Evolutionary conservation across 345 rosid genomes (phyloP).

Genomic region (Hibiscus syriacus): DNA sequence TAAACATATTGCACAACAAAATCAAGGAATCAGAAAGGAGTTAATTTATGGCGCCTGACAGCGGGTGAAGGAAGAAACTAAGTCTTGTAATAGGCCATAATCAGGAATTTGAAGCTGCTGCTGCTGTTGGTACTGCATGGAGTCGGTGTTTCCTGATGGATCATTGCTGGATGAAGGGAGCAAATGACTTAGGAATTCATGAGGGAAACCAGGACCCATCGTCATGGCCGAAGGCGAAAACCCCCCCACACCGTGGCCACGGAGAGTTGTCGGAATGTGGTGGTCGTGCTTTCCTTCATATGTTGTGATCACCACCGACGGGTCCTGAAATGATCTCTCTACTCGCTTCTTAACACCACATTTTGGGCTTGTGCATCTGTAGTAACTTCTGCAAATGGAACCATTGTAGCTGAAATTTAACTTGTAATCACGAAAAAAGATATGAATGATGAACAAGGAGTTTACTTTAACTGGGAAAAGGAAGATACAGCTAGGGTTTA

Average conservation of each 20-base stretch:
- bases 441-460: not conserved
- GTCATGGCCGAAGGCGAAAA: conserved; percentile 15
- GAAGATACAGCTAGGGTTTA: not conserved
- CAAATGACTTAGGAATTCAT: conserved; percentile 18
- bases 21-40: not conserved
- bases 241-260: conserved; percentile 27
- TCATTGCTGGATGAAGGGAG: conserved; percentile 14
- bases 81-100: conserved; percentile 30
- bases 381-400: conserved; percentile 41
- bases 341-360: conserved; percentile 58
- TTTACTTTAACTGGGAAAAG: not conserved
- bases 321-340: conserved; percentile 54
- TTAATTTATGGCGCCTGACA: conserved; percentile 25
- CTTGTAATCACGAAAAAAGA: not conserved
- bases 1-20: not conserved
- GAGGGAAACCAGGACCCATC: conserved; percentile 20
- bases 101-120: conserved; percentile 19
- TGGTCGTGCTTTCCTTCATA: conserved; percentile 66
- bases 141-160: conserved; percentile 1
- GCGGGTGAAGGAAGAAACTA: conserved; percentile 22
- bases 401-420: not conserved
- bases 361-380: conserved; percentile 53
- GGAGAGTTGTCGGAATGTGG: conserved; percentile 32
- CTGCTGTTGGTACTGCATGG: conserved; percentile 14
- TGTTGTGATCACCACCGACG: conserved; percentile 47